Evolutionary conservation across 2,329 filamentous ascomycete species (phyloP).

Genomic region (Dactylellina leptospora): DNA sequence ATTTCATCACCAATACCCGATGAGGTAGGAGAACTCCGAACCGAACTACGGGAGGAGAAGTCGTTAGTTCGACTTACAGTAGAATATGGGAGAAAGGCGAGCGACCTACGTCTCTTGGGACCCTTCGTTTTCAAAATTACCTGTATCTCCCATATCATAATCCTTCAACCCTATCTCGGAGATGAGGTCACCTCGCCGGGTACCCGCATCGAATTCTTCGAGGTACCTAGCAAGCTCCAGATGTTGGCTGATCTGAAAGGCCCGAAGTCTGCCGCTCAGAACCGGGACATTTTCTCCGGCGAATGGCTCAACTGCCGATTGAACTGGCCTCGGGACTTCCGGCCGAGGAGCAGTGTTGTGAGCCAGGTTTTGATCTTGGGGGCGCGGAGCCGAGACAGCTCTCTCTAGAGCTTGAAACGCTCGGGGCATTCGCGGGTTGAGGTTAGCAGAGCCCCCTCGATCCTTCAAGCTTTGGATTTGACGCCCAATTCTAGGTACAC

Average conservation of each 20-base stretch:
- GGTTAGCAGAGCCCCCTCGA: background rate
- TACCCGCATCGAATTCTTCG: background rate
- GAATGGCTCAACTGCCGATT: background rate
- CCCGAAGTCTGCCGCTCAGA: background rate
- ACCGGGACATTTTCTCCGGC: background rate
- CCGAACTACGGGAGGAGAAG: background rate
- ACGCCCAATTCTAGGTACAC: conserved; percentile 2
- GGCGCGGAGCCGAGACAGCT: background rate
- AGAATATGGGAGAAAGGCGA: background rate
- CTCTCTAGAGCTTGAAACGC: conserved; percentile 8
- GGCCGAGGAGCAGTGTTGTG: background rate
- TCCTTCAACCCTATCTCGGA: conserved; percentile 2
- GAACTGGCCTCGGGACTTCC: background rate
- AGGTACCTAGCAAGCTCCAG: conserved; percentile 6
- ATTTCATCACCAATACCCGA: background rate
- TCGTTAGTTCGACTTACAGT: background rate
- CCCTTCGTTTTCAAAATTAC: background rate
- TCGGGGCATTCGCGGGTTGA: too few relatives aligned
- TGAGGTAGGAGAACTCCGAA: conserved; percentile 3
- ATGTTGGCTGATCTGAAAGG: conserved; percentile 7
- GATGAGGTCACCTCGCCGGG: conserved; percentile 3
- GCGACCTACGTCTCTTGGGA: conserved; percentile 6
- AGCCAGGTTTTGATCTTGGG: background rate
- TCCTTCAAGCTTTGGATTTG: background rate
- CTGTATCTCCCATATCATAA: background rate